Conservation (phyloP, 73 alveolate genomes). For the Loxodes magnus region DNA sequence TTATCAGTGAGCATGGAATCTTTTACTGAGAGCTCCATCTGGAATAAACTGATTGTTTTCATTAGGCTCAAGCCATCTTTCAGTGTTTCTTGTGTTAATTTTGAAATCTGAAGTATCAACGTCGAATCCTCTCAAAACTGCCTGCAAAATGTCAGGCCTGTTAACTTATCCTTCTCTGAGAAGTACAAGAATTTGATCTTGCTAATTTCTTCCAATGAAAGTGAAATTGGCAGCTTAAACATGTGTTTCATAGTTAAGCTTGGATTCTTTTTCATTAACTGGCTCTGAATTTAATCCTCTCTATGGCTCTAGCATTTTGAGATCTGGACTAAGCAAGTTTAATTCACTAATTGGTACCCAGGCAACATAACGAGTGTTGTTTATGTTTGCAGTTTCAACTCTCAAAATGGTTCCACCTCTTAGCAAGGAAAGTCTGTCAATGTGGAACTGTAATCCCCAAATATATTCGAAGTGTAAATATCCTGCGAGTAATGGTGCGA, state of each 20-base stretch:
- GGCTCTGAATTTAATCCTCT: conserved; percentile 50
- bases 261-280: conserved; percentile 53
- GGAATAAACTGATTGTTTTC: conserved; percentile 45
- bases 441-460: conserved; percentile 58
- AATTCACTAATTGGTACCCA: conserved; percentile 76
- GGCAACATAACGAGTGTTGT: conserved; percentile 53
- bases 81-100: conserved; percentile 71
- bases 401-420: conserved; percentile 78
- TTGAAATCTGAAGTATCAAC: conserved; percentile 77
- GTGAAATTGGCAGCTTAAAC: conserved; percentile 69
- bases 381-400: conserved; percentile 47
- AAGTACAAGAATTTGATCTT: conserved; percentile 33
- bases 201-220: conserved; percentile 62
- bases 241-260: conserved; percentile 65
- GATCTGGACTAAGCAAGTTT: conserved; percentile 57
- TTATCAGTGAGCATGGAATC: too few species aligned
- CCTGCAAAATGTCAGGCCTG: conserved; percentile 75
- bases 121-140: conserved; percentile 72
- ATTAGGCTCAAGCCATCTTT: conserved; percentile 72
- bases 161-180: conserved; percentile 68
- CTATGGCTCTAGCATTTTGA: conserved; percentile 49
- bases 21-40: too few species aligned
- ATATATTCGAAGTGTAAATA: conserved; percentile 65
- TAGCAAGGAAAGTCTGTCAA: conserved; percentile 52
- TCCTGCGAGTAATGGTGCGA: conserved; percentile 45